phyloP scores from a whole-genome alignment of 1,284 basidiomycete species.

The Puccinia coronata region DNA sequence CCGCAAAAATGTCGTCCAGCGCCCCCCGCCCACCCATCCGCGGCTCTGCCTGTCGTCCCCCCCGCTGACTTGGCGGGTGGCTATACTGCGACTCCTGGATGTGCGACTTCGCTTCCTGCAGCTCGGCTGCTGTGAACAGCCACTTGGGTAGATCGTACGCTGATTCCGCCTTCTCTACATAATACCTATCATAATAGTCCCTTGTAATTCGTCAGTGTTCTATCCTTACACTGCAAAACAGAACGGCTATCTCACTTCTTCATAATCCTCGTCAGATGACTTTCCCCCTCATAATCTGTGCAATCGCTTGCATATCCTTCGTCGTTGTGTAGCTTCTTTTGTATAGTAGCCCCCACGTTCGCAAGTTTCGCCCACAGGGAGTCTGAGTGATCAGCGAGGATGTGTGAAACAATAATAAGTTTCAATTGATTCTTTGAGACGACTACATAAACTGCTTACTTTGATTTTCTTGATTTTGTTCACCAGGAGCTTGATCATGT shows the following conservation, averaged over 20 bases:
- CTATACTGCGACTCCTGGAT: neutral
- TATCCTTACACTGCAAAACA: neutral
- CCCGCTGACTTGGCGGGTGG: neutral
- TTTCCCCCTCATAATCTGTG: conserved; percentile 48
- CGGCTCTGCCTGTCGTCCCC: neutral
- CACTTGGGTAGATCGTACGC: conserved; percentile 40
- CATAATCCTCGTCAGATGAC: conserved; percentile 49
- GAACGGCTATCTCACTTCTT: conserved; percentile 31
- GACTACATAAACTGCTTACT: neutral
- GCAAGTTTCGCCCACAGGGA: conserved; percentile 44
- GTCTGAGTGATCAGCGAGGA: conserved; percentile 6
- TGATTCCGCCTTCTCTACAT: conserved; percentile 39
- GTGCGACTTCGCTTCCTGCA: neutral
- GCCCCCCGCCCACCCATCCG: neutral
- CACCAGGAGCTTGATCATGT: conserved; percentile 14
- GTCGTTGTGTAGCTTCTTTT: conserved; percentile 39
- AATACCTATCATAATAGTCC: neutral
- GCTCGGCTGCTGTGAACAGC: conserved; percentile 35
- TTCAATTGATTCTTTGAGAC: too few species aligned
- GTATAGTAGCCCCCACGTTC: conserved; percentile 26
- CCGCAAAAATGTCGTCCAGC: conserved; percentile 27
- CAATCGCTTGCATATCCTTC: conserved; percentile 49
- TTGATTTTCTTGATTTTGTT: conserved; percentile 8
- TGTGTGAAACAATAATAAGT: neutral
- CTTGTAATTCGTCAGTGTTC: neutral